Percentiles rank a stretch among this genome's conserved stretches.
Evolutionary conservation across 345 rosid genomes (phyloP).

Genomic region (Pistacia atlantica): DNA sequence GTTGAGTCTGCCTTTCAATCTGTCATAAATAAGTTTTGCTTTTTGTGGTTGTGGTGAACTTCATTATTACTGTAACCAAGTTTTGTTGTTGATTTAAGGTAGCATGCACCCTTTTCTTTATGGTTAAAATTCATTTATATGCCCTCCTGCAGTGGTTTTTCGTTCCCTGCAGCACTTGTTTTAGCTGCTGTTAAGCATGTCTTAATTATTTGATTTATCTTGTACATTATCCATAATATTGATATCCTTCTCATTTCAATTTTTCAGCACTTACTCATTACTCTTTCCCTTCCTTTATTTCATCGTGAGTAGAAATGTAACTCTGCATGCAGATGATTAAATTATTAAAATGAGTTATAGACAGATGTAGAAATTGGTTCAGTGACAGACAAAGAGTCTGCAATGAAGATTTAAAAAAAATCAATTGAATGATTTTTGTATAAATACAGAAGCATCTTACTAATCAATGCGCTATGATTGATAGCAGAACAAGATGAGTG

Average conservation of each 20-base stretch:
- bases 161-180: slow-evolving; percentile 2
- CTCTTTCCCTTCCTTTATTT: slow-evolving; percentile 90
- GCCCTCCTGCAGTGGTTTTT: neutral
- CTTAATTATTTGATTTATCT: neutral
- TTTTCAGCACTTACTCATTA: slow-evolving; percentile 82
- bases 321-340: neutral
- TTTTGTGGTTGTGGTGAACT: neutral
- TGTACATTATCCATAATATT: neutral
- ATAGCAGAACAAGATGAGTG: too few relatives aligned
- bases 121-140: slow-evolving; percentile 1
- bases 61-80: too few relatives aligned
- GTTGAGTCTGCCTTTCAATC: too few relatives aligned
- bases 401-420: too few relatives aligned
- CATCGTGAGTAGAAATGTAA: slow-evolving; percentile 60
- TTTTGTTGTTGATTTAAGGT: neutral
- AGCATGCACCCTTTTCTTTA: neutral
- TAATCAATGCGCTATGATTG: too few relatives aligned
- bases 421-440: too few relatives aligned
- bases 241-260: slow-evolving; percentile 1
- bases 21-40: too few relatives aligned
- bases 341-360: too few relatives aligned
- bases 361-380: too few relatives aligned
- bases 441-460: too few relatives aligned
- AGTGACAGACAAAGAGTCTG: too few relatives aligned
- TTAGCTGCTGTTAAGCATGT: neutral